A percentile compares a stretch with the other conserved stretches of the same genome.
Evolutionary conservation across 2,329 filamentous ascomycete genomes (phyloP).

Genomic region (Curvularia hawaiiensis): DNA sequence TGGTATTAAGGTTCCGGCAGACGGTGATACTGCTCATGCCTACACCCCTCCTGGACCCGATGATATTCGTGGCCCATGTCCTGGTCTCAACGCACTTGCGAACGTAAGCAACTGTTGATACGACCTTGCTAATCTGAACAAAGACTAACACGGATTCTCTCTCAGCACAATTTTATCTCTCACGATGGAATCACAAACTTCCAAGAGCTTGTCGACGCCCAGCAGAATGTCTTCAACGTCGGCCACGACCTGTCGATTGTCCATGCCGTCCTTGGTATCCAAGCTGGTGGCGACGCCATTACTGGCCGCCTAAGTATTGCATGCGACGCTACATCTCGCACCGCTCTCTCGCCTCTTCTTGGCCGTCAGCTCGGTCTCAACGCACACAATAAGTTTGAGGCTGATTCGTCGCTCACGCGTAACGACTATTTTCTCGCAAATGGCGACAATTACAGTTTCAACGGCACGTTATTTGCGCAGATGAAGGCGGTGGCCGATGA

Average conservation of each 20-base stretch:
- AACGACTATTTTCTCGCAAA: slow-evolving; percentile 48
- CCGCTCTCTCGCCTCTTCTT: slow-evolving; percentile 36
- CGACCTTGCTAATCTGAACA: not conserved
- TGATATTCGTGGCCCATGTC: slow-evolving; percentile 45
- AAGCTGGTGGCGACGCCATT: slow-evolving; percentile 49
- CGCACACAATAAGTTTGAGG: slow-evolving; percentile 53
- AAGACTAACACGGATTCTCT: not conserved
- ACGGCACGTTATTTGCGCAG: slow-evolving; percentile 48
- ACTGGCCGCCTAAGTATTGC: slow-evolving; percentile 53
- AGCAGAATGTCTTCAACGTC: slow-evolving; percentile 55
- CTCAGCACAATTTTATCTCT: slow-evolving; percentile 44
- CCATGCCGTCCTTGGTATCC: slow-evolving; percentile 49
- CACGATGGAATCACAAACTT: slow-evolving; percentile 52
- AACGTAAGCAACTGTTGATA: slow-evolving; percentile 31
- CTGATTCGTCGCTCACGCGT: slow-evolving; percentile 49
- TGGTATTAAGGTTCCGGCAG: slow-evolving; percentile 52
- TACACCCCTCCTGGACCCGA: slow-evolving; percentile 26
- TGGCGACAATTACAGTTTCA: slow-evolving; percentile 49
- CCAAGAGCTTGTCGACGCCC: slow-evolving; percentile 53
- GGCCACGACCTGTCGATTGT: slow-evolving; percentile 50
- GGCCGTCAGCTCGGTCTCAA: slow-evolving; percentile 51
- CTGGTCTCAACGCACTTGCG: slow-evolving; percentile 51
- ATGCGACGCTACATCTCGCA: slow-evolving; percentile 53
- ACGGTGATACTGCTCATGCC: slow-evolving; percentile 44
- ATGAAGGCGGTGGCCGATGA: slow-evolving; percentile 43